Percentiles rank a stretch among this genome's conserved stretches.
Evolutionary conservation across 2,329 filamentous ascomycete species (phyloP).

Genomic region (Onygenales sp.): DNA sequence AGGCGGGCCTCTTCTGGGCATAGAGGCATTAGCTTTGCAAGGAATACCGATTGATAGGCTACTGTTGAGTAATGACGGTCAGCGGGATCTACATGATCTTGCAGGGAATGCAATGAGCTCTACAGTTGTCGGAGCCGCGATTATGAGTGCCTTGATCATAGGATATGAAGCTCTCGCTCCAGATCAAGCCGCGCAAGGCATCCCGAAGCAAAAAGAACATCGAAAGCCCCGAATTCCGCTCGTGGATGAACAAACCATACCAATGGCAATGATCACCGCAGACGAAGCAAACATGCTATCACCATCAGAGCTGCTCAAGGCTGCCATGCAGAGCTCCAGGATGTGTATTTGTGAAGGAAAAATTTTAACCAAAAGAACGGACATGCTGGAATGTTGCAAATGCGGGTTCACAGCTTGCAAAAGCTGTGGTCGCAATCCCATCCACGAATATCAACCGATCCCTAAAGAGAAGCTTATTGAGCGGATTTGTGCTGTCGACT

Average conservation of each 20-base stretch:
- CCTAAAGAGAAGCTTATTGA: conserved; percentile 18
- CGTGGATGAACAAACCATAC: conserved; percentile 9
- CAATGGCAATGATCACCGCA: conserved; percentile 10
- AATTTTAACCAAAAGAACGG: conserved; percentile 24
- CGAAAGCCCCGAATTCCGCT: background rate
- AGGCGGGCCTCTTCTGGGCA: conserved; percentile 51
- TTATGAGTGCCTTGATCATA: conserved; percentile 49
- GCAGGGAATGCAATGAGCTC: conserved; percentile 74
- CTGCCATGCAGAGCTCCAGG: conserved; percentile 28
- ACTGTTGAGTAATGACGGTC: conserved; percentile 53
- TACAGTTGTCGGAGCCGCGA: conserved; percentile 57
- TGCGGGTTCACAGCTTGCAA: conserved; percentile 49
- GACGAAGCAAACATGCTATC: conserved; percentile 5
- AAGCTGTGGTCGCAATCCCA: conserved; percentile 46
- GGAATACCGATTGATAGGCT: conserved; percentile 57
- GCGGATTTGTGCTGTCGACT: conserved; percentile 33
- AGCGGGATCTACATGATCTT: conserved; percentile 55
- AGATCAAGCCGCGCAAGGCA: conserved; percentile 4
- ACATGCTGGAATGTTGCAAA: conserved; percentile 39
- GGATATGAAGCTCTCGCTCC: conserved; percentile 21
- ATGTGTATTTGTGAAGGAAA: conserved; percentile 52
- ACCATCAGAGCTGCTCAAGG: conserved; percentile 12
- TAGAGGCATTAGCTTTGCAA: conserved; percentile 56
- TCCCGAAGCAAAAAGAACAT: background rate
- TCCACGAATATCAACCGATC: conserved; percentile 34